Percentiles rank a stretch among this genome's conserved stretches.
These are phyloP conservation scores for Penicillium tannophilum DNA, from an alignment of 495 filamentous ascomycete genomes.

Conservation along the genomic window DNA sequence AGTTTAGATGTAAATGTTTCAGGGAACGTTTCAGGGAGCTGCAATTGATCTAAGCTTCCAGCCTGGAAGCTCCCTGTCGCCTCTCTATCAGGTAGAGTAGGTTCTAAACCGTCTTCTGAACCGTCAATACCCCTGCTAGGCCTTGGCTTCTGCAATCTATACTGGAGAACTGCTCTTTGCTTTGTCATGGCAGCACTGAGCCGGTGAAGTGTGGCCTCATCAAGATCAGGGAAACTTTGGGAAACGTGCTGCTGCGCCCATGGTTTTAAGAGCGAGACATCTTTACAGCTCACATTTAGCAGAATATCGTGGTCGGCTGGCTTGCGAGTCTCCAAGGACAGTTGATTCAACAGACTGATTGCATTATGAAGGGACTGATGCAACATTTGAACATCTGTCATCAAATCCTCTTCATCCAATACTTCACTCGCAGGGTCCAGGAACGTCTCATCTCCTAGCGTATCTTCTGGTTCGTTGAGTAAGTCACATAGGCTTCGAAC, in stretches of 20 bases:
- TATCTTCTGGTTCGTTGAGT: conserved; percentile 1
- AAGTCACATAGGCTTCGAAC: conserved; percentile 1
- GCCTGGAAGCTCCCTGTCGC: neutral
- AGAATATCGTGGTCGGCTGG: conserved; percentile 30
- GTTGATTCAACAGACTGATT: conserved; percentile 26
- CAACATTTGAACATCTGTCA: conserved; percentile 12
- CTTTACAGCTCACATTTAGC: neutral
- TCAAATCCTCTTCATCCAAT: neutral
- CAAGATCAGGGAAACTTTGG: conserved; percentile 14
- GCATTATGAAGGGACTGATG: conserved; percentile 5
- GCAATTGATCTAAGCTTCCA: neutral
- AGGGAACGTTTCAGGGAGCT: neutral
- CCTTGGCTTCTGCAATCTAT: conserved; percentile 20
- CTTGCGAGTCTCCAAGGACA: conserved; percentile 28
- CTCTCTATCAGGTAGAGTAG: neutral
- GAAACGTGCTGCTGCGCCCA: conserved; percentile 15
- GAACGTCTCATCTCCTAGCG: neutral
- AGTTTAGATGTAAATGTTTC: neutral
- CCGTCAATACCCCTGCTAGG: conserved; percentile 12
- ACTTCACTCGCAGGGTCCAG: neutral
- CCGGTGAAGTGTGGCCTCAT: conserved; percentile 5
- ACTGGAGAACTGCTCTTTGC: conserved; percentile 19
- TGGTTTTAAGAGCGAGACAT: conserved; percentile 11
- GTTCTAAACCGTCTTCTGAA: neutral
- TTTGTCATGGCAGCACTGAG: conserved; percentile 22